Evolutionary conservation across 73 alveolate species (phyloP), one percentile per base, ranked within the genome.

Genomic region (Paramecium bursaria): DNA sequence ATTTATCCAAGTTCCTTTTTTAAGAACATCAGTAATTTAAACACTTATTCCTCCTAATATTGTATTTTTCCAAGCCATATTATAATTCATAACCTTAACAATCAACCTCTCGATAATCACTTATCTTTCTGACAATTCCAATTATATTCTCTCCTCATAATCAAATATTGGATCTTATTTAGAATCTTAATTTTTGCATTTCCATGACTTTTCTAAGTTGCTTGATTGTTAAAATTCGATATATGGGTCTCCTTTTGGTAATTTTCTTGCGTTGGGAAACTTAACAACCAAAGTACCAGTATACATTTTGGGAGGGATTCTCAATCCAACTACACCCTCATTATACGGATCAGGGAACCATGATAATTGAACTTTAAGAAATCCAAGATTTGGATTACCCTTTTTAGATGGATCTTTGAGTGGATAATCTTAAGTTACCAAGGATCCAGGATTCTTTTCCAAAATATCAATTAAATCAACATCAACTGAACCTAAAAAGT

Each of bases 381-480:
- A 48, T n/a, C 86, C 86, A 19, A 48, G 48, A 47, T 74, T 74
- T 3, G 86, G 55, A 19, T 54, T 54, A 46, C 61, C 86, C 48
- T 74, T 74, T 25, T 74, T 74, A 7, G 30, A 46, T 2, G 61
- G 46, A 74, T 74, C 86, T 49, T 74, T 25, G 9, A 74, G 31
- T 0, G 61, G 55, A 14, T 47, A 22, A 48, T 74, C 86, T 25
- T 74, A 23, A n/a, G 31, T n/a, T 49, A 48, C 31, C 10, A 48
- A 48, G 44, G 55, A 74, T 7, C 61, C 61, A 23, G 86, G 52
- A 51, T 51, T 51, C 33, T 74, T 74, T 13, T 74, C 86, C 10
- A 74, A 26, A 0, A 74, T 74, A 25, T 51, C 55, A 48, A 74
- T 74, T 10, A 74, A 35, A 48, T 74, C 86, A 0, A 74, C 48